phyloP scores from a whole-genome alignment of 108 stramenopile genomes.

The Skeletonema menzelii region DNA sequence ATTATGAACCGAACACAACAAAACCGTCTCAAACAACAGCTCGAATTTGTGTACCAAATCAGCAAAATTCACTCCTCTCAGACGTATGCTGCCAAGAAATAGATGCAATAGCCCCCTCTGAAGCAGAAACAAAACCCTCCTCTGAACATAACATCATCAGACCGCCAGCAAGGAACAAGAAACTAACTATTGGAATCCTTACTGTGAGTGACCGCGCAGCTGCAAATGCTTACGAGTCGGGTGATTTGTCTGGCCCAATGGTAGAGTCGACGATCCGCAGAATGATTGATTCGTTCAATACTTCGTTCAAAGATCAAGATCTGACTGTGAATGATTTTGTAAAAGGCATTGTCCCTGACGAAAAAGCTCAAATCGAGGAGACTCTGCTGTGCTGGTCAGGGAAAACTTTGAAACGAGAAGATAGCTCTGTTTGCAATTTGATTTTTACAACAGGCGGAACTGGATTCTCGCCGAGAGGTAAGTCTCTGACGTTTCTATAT shows the following conservation, averaged over 20 bases:
- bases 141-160: neutral
- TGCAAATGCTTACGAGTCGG: slow-evolving; percentile 65
- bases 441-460: slow-evolving; percentile 93
- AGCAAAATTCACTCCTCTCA: slow-evolving; percentile 57
- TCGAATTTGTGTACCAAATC: neutral
- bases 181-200: slow-evolving; percentile 68
- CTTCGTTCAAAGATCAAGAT: slow-evolving; percentile 22
- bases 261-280: slow-evolving; percentile 50
- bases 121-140: neutral
- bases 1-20: neutral
- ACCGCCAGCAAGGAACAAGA: slow-evolving; percentile 38
- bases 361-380: slow-evolving; percentile 58
- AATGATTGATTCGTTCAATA: slow-evolving; percentile 32
- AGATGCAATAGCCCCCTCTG: slow-evolving; percentile 15
- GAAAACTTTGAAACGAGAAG: slow-evolving; percentile 2
- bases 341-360: slow-evolving; percentile 79
- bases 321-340: slow-evolving; percentile 22
- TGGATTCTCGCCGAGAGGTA: slow-evolving; percentile 74
- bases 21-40: slow-evolving; percentile 1
- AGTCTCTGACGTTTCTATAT: neutral
- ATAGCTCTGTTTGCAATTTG: slow-evolving; percentile 49
- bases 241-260: slow-evolving; percentile 87
- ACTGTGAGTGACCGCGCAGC: slow-evolving; percentile 88
- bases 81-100: slow-evolving; percentile 91
- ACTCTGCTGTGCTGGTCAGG: slow-evolving; percentile 59